phyloP scores from a whole-genome alignment of 305 asterid species.

The Fraxinus nigra region DNA sequence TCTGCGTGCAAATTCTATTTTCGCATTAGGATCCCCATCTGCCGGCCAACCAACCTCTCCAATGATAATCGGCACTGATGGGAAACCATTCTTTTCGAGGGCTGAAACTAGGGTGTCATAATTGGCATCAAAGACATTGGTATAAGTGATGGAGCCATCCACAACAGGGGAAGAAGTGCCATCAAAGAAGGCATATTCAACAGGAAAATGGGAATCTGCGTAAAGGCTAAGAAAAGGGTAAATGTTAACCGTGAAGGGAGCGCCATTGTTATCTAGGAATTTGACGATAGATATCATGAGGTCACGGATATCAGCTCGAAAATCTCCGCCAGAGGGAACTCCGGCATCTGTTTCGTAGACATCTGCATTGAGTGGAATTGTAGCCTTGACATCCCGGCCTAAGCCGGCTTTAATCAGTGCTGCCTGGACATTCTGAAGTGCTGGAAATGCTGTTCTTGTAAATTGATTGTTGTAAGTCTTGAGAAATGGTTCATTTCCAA shows the following conservation, averaged over 20 bases:
- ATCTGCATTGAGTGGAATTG: slow-evolving; percentile 80
- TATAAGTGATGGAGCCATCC: slow-evolving; percentile 55
- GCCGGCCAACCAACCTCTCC: slow-evolving; percentile 96
- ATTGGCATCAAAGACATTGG: slow-evolving; percentile 80
- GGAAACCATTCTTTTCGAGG: slow-evolving; percentile 68
- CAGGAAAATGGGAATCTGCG: slow-evolving; percentile 68
- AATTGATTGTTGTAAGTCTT: slow-evolving; percentile 55
- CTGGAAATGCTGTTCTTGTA: slow-evolving; percentile 49
- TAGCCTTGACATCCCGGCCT: slow-evolving; percentile 69
- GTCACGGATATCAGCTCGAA: slow-evolving; percentile 55
- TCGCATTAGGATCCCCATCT: slow-evolving; percentile 66
- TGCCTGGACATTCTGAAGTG: slow-evolving; percentile 72
- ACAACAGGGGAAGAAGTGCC: slow-evolving; percentile 49
- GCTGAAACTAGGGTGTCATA: slow-evolving; percentile 77
- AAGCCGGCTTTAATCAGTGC: slow-evolving; percentile 82
- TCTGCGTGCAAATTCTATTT: slow-evolving; percentile 47
- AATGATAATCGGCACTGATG: slow-evolving; percentile 50
- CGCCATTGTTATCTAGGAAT: slow-evolving; percentile 55
- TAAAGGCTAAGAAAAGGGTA: slow-evolving; percentile 80
- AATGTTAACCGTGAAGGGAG: slow-evolving; percentile 71
- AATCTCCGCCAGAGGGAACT: slow-evolving; percentile 65
- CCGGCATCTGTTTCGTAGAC: slow-evolving; percentile 59
- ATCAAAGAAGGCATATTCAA: slow-evolving; percentile 68
- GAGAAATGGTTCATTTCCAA: slow-evolving; percentile 79
- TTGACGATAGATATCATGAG: slow-evolving; percentile 62